Evolutionary conservation across 2,329 filamentous ascomycete genomes (phyloP), one percentile per base, ranked within the genome.

Genomic region (Epichloe uncinata): DNA sequence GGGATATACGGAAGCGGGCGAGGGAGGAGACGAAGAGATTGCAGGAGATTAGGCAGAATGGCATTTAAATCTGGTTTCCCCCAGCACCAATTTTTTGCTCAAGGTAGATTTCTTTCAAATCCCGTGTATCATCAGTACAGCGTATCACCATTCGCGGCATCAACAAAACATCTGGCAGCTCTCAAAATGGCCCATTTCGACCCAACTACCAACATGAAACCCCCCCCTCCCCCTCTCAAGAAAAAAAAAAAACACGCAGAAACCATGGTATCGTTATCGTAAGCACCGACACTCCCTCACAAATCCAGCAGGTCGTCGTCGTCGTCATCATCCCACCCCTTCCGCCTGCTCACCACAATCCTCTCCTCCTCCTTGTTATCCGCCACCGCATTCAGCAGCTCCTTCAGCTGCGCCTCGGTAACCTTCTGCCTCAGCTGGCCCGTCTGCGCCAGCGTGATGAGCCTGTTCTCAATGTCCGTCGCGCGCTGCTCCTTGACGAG

Each of bases 401-500:
- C 88, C 73, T 97, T 96, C 61, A 98, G 75, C 72, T 97, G 90
- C 45, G 84, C 82, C 69, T 98, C 93, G 1, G 85, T 91, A 44
- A 98, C 88, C 66, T 95, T 94, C 54, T 80, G 72, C 49, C 87
- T 75, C 59, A 98, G 73, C 73, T 97, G 93, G 22, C 91, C 90
- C 22, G 83, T 79, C 61, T 89, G 81, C 52, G 93, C 91, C 51
- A 98, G 79, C 81, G 84, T 89, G 67, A 98, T 90, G 50, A 98
- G 78, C 47, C 91, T 73, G 74, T 94, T 90, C 73, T 98, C 93
- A 51, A 98, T 81, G 61, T 96, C 89, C 54, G 77, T 79, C 36
- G 93, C 93, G 61, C 93, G 87, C 59, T 84, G 83, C 65, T 90
- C 88, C 71, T 97, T 97, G 63, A 98, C 93, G 53, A 98, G 82